Conservation (phyloP, 148 eudicot species). For the Silene latifolia region DNA sequence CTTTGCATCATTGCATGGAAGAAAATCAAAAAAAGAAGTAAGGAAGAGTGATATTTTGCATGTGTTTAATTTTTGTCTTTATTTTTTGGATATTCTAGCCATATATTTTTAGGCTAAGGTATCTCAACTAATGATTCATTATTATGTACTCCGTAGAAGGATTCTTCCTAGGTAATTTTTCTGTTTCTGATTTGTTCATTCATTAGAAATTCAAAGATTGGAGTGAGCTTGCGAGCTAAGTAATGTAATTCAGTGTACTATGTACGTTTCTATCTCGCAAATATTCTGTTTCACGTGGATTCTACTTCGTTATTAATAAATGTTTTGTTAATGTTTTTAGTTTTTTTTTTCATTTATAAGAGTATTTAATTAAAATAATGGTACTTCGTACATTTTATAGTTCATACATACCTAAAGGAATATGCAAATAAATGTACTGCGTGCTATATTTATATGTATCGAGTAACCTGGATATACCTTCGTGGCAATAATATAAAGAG, state of each 20-base stretch:
- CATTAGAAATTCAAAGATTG: not conserved
- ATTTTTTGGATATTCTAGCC: conserved; percentile 8
- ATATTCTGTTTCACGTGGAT: too few species aligned
- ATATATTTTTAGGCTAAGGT: not conserved
- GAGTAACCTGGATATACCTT: too few species aligned
- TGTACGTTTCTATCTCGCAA: not conserved
- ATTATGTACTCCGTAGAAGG: not conserved
- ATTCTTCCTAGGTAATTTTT: not conserved
- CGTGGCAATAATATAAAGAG: too few species aligned
- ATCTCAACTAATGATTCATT: not conserved
- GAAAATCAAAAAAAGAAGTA: not conserved
- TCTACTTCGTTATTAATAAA: too few species aligned
- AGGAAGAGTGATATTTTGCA: conserved; percentile 4
- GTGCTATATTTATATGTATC: too few species aligned
- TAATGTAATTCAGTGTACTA: too few species aligned
- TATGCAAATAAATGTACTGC: too few species aligned
- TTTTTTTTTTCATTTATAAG: too few species aligned
- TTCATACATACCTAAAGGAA: too few species aligned
- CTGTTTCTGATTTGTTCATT: not conserved
- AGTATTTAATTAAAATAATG: too few species aligned
- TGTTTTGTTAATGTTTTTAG: too few species aligned
- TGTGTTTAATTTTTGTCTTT: not conserved
- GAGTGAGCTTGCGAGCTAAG: not conserved
- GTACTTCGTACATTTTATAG: too few species aligned
- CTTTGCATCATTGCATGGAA: not conserved